Evolutionary conservation across 371 early-diverging fungal species (phyloP), one percentile per base, ranked within the genome.

Genomic region (Neoconidiobolus thromboides): DNA sequence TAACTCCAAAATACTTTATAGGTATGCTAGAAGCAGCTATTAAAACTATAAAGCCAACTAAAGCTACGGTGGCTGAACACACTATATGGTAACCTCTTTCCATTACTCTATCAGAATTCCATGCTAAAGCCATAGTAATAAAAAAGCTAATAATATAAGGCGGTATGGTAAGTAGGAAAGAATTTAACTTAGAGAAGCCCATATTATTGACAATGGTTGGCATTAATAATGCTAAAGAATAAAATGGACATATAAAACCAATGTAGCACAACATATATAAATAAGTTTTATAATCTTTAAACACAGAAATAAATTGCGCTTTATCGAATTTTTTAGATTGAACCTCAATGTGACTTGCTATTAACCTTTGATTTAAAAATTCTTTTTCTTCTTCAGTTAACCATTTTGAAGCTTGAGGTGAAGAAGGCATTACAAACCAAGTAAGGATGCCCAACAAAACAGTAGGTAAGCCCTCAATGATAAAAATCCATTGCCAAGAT

Each of bases 401-500:
- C 39, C 54, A 62, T 9, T 43, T 47, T 9, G 39, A 38, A 15
- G 42, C 39, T 5, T 48, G 41, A 3, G 62, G 62, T 36, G 26
- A 48, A 10, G 15, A 40, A 14, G 62, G 62, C 36, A 62, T 38
- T 7, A 51, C 60, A 7, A 37, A 56, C 62, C 40, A 57, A 40
- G 58, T 50, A n/a, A 48, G 5, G 41, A 47, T 7, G 1, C 55
- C 62, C 7, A 62, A 46, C 42, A 62, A 9, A 9, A 62, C 51
- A 12, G 62, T 57, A 14, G 57, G 50, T 12, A 50, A 10, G 1
- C 62, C 62, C 10, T 62, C 62, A 40, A 62, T 41, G n/a, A 62
- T 48, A 43, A 62, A 62, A 37, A 62, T 55, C 73, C 80, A 85
- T 63, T 78, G 78, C 77, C 83, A 85, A 1, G 72, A 71, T 41